These are phyloP conservation scores for Spiromastix sp. DNA, from an alignment of 2,329 filamentous ascomycete species.

Conservation along the genomic window DNA sequence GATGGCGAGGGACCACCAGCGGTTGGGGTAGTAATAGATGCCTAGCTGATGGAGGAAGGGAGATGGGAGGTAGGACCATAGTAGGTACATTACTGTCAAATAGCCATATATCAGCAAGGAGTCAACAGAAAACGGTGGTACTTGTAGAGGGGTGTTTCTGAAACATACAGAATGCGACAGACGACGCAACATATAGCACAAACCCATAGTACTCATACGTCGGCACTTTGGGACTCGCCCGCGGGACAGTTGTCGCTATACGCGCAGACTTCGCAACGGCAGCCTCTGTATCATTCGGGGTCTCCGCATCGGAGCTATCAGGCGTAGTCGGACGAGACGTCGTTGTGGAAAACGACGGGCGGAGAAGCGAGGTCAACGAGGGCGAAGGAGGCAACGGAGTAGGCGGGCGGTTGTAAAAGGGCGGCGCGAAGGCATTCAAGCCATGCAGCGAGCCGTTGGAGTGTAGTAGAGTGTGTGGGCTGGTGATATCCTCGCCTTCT, in stretches of 20 bases:
- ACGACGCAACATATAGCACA: conserved; percentile 85
- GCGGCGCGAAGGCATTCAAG: conserved; percentile 54
- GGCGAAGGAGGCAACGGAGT: conserved; percentile 89
- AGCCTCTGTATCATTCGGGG: conserved; percentile 48
- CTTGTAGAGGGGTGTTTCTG: too few species aligned
- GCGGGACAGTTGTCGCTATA: conserved; percentile 57
- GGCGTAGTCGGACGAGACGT: conserved; percentile 89
- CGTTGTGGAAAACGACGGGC: conserved; percentile 52
- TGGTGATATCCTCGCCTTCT: conserved; percentile 19
- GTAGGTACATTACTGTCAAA: conserved; percentile 46
- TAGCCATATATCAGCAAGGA: not conserved
- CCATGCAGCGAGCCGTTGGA: conserved; percentile 32
- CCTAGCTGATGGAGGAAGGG: conserved; percentile 87
- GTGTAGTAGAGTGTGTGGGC: conserved; percentile 29
- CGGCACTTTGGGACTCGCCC: conserved; percentile 85
- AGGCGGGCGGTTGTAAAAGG: conserved; percentile 95
- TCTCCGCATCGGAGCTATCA: conserved; percentile 80
- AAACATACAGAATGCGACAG: conserved; percentile 64
- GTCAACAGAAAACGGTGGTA: conserved; percentile 30
- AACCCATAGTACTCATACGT: conserved; percentile 99
- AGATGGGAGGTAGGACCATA: conserved; percentile 85
- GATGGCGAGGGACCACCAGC: conserved; percentile 94
- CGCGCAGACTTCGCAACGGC: conserved; percentile 51
- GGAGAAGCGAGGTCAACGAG: conserved; percentile 80
- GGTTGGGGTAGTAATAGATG: conserved; percentile 92